These are phyloP conservation scores for Pestalotiopsis sp. DNA, from an alignment of 2,329 filamentous ascomycete species.

Conservation along the genomic window DNA sequence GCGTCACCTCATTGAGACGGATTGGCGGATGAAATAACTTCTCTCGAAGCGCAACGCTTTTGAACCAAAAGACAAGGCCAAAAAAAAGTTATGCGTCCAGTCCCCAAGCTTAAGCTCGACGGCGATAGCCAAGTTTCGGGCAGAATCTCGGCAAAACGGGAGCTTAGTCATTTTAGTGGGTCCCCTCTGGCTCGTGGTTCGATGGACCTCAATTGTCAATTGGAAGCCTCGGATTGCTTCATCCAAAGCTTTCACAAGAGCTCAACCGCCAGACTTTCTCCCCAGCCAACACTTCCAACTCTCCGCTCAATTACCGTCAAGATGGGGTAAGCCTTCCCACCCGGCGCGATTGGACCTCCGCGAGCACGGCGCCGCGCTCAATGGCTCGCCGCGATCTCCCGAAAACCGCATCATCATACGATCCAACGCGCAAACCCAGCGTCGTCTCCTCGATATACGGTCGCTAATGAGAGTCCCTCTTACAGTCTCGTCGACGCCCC, in stretches of 20 bases:
- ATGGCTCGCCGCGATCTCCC: conserved; percentile 21
- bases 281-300: conserved; percentile 22
- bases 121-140: conserved; percentile 4
- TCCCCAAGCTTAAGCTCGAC: neutral
- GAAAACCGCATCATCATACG: conserved; percentile 7
- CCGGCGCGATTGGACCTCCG: conserved; percentile 6
- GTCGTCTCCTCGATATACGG: neutral
- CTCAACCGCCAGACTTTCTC: conserved; percentile 22
- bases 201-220: conserved; percentile 13
- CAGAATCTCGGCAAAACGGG: conserved; percentile 10
- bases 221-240: conserved; percentile 21
- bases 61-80: neutral
- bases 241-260: conserved; percentile 22
- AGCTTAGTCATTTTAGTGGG: conserved; percentile 19
- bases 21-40: neutral
- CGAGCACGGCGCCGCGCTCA: conserved; percentile 15
- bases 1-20: conserved; percentile 1
- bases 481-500: conserved; percentile 67
- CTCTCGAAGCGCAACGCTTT: neutral
- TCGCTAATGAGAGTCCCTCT: conserved; percentile 29
- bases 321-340: conserved; percentile 41
- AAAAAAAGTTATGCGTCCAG: neutral
- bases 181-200: neutral
- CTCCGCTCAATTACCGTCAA: conserved; percentile 34
- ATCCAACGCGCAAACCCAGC: neutral